Evolutionary conservation across 108 stramenopile species (phyloP), one percentile per base, ranked within the genome.

Genomic region (Skeletonema marinoi): DNA sequence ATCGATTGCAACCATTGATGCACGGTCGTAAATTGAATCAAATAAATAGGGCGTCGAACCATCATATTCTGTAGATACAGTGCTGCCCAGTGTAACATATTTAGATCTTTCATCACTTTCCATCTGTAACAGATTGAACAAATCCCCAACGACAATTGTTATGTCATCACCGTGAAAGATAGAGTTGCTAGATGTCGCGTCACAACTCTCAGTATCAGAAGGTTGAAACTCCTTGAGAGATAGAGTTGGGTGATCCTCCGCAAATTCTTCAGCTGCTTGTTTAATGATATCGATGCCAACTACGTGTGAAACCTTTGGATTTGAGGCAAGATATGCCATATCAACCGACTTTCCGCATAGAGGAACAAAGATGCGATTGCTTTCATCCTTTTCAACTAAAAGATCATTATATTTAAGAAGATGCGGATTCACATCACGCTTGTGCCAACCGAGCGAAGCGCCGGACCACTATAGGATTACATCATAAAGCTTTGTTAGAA

Each of bases 331-430:
- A 68, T 75, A 90, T 5, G 89, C 87, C 86, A 95, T 83, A 62
- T 95, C 94, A 13, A 93, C 79, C 42, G 94, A 86, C 80, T 95
- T 95, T 54, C 94, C 94, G 73, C 94, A 95, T 16, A 95, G 82
- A n/a, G 94, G 94, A 31, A 95, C 89, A 62, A 95, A 89, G 36
- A 92, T 66, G 50, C 77, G 67, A 12, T 60, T 39, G 41, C 32
- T 56, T 16, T 64, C 54, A 8, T 66, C 46, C 63, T 30, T 50
- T n/a, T 17, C 72, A 31, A 80, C 29, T 38, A 71, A 68, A 14
- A 63, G 46, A 29, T 73, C 64, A 33, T 36, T 59, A 19, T 81
- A 70, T 66, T 74, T 81, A 30, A 59, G 39, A 36, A 74, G 36
- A 32, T 74, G 80, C 41, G 73, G 80, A 39, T 74, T 81, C 54